Evolutionary conservation across 148 eudicot species (phyloP).

Genomic region (Cornus kousa): DNA sequence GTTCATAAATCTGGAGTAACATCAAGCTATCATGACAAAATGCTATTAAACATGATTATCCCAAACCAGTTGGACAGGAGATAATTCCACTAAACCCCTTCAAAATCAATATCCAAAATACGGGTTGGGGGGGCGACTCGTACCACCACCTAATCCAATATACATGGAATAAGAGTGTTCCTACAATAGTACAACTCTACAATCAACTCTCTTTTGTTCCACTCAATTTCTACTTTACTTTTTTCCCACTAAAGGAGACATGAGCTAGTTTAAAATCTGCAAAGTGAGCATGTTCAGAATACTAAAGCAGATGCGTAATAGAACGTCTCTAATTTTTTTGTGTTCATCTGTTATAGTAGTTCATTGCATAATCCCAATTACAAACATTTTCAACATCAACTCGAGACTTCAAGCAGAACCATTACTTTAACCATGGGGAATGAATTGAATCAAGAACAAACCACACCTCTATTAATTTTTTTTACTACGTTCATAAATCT

Average conservation of each 20-base stretch:
- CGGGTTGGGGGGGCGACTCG: too few species aligned
- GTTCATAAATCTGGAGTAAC: background rate
- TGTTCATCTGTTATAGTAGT: background rate
- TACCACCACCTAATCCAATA: too few species aligned
- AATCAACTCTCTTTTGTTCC: too few species aligned
- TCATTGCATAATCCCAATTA: background rate
- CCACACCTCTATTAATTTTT: too few species aligned
- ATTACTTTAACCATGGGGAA: background rate
- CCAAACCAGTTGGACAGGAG: too few species aligned
- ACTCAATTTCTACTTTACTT: too few species aligned
- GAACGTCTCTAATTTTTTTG: background rate
- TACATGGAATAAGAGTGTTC: too few species aligned
- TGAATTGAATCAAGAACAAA: too few species aligned
- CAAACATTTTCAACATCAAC: conserved; percentile 3
- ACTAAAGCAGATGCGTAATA: background rate
- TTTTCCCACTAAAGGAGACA: background rate
- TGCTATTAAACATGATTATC: too few species aligned
- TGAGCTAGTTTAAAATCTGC: background rate
- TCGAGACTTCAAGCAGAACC: background rate
- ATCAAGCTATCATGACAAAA: background rate
- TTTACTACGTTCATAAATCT: too few species aligned
- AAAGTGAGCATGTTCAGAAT: background rate
- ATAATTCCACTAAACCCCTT: background rate
- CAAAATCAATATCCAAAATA: background rate
- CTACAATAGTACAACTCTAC: too few species aligned